Base-by-base conservation (phyloP, 371 early-diverging fungal species). In the Blakeslea trispora region DNA sequence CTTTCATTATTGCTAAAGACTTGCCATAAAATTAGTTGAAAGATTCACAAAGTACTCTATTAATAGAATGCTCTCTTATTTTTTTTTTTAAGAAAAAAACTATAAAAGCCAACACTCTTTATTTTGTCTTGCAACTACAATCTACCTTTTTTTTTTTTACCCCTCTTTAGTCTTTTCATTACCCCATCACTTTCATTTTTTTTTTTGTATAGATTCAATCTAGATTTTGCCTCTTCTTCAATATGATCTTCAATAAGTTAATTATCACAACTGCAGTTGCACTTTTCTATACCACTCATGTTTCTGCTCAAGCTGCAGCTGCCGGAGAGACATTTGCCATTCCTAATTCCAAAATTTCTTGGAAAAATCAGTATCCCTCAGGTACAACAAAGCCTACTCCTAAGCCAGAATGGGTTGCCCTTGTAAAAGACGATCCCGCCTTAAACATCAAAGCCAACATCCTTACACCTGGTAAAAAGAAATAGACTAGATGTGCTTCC, bases 361-460 rank as follows among this genome's bases (percentile, higher is more conserved):
- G 65, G 65, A 65, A 60, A 47, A 60, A 65, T 31, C 10, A 55
- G 6, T 78, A 75, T 51, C 78, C 78, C 43, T 50, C 52, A 13
- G 59, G 69, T n/a, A 54, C 58, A 7, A 53, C 63, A 4, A 57
- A 60, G 13, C 71, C 75, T 54, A 46, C 51, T 8, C 77, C 80
- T 14, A 75, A 74, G 53, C 63, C 68, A n/a, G 80, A 79, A 61
- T 79, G 80, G 80, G 42, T 79, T 24, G 60, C 66, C 18, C 39
- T 72, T 22, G 41, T 79, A 13, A 65, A 64, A 23, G 66, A 55
- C 18, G 72, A 66, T 31, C 56, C 65, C 45, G 46, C 37, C n/a
- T 39, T 65, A 19, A 40, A 53, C n/a, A 52, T 60, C n/a, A 6
- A 52, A 37, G 56, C 65, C n/a, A 65, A 65, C 44, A 53, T 45